A percentile compares a stretch with the other conserved stretches of the same genome.
Evolutionary conservation across 495 filamentous ascomycete genomes (phyloP).

Genomic region (Filosporella fistucella): DNA sequence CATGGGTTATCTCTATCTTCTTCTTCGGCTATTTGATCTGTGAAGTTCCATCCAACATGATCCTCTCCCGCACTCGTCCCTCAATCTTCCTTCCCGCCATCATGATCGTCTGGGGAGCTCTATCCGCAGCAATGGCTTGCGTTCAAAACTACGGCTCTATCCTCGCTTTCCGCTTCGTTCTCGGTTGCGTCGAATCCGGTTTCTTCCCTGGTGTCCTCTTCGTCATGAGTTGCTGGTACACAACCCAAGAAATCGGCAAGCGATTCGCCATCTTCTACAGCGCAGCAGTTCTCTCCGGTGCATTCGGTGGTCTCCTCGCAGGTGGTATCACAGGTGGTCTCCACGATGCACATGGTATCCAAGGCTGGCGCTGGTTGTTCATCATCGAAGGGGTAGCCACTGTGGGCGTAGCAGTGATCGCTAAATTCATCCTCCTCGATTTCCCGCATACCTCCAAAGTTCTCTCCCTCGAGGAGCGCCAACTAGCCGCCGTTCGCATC

Average conservation of each 20-base stretch:
- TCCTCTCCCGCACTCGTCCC: constrained; percentile 33
- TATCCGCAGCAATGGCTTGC: constrained; percentile 29
- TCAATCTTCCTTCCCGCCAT: constrained; percentile 40
- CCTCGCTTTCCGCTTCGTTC: constrained; percentile 41
- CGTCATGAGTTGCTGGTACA: constrained; percentile 48
- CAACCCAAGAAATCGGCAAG: constrained; percentile 41
- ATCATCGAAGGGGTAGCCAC: constrained; percentile 54
- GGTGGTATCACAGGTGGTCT: constrained; percentile 24
- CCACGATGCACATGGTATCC: constrained; percentile 34
- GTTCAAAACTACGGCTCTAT: constrained; percentile 36
- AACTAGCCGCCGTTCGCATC: constrained; percentile 30
- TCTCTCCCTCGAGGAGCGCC: constrained; percentile 25
- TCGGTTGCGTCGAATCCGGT: constrained; percentile 56
- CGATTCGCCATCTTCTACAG: constrained; percentile 47
- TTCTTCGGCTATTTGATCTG: constrained; percentile 43
- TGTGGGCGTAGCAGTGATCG: constrained; percentile 40
- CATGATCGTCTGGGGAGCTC: constrained; percentile 34
- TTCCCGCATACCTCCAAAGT: constrained; percentile 42
- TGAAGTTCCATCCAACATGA: constrained; percentile 42
- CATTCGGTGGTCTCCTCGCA: constrained; percentile 47
- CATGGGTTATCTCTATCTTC: constrained; percentile 7
- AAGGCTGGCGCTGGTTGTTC: constrained; percentile 45
- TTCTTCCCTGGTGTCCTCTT: constrained; percentile 50
- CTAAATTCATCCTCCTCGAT: constrained; percentile 53
- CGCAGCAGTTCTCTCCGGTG: constrained; percentile 43